Base-by-base conservation (phyloP, 1,284 basidiomycete species). In the Marasmius oreades region DNA sequence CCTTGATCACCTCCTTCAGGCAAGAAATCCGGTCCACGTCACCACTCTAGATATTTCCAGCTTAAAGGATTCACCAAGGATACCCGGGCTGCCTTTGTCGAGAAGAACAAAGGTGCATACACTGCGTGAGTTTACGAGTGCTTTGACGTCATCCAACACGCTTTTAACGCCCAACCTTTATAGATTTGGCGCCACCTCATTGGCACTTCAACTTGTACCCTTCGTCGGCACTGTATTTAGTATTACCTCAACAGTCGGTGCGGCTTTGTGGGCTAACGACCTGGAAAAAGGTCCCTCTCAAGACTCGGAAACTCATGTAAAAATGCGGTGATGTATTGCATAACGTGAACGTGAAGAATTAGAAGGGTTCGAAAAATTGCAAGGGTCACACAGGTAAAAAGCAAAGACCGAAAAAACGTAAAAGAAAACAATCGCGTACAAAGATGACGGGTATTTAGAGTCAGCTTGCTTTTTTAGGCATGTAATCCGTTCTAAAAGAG, bases 251-350 rank as follows among this genome's bases (percentile, higher is more conserved):
- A 79, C 81, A 0, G 81, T 87, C 26, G 88, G 88, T 23, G 87
- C 87, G 0, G 88, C 88, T 2, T 69, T 91, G 54, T 90, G 86
- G 85, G 88, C 86, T 0, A 79, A 81, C 12, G 79, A 86, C 55
- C 59, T 86, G 8, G 84, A 88, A 67, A 70, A 65, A 20, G 31
- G 47, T 18, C 10, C 12, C 28, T 16, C 47, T n/a, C 14, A 31
- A 3, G 18, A 26, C 16, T 10, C 45, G 14, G 24, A 50, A n/a
- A 31, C 31, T 33, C 26, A 50, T 50, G 47, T 50, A 10, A 50
- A 50, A 26, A 50, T 50, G 47, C 47, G 28, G 20, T 50, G 47
- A 72, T 72, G 69, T 66, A 70, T 73, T 71, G 73, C 67, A 68
- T 64, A 70, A 72, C 62, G 10, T 5, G 4, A 70, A 71, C 77